phyloP scores from a whole-genome alignment of 2,329 filamentous ascomycete species.

The Fusarium keratoplasticum region DNA sequence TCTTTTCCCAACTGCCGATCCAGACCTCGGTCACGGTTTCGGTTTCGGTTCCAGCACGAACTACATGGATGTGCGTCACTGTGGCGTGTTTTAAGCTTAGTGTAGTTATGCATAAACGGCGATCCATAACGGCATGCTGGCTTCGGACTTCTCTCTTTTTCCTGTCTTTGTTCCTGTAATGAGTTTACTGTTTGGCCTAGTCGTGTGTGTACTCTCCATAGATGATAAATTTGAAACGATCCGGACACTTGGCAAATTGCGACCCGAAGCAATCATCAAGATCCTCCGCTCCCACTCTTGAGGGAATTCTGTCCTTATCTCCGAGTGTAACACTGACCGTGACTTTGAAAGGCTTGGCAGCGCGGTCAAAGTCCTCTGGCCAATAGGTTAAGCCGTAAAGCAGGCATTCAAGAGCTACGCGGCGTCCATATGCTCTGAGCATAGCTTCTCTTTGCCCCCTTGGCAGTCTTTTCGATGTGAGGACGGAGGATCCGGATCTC shows the following conservation, averaged over 20 bases:
- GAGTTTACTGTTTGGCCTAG: background rate
- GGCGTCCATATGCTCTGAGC: background rate
- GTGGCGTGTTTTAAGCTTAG: background rate
- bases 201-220: background rate
- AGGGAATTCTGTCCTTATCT: background rate
- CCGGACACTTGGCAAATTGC: background rate
- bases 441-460: background rate
- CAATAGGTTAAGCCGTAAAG: background rate
- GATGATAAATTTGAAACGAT: background rate
- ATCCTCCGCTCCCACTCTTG: background rate
- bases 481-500: background rate
- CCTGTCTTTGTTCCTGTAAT: background rate
- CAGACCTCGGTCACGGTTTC: background rate
- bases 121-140: background rate
- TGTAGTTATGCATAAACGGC: background rate
- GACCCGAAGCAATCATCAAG: background rate
- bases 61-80: background rate
- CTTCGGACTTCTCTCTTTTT: background rate
- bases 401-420: background rate
- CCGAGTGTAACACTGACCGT: background rate
- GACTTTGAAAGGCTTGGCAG: background rate
- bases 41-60: background rate
- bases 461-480: background rate
- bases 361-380: background rate
- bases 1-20: background rate